phyloP scores from a whole-genome alignment of 208 protist genomes.

The Leishmania arabica region DNA sequence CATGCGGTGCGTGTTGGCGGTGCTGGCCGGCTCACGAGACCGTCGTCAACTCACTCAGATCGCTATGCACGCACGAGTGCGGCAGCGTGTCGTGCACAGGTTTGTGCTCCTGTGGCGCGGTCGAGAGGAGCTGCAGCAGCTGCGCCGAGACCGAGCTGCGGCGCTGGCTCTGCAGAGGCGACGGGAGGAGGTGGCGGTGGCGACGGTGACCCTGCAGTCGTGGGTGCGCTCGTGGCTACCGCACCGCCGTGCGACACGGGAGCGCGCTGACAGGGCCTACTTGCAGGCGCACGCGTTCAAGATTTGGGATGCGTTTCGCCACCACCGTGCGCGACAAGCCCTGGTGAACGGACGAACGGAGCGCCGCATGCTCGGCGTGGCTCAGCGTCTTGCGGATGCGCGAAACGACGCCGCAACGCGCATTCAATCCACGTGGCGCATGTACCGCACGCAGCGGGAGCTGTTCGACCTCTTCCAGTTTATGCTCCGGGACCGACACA shows the following conservation, averaged over 20 bases:
- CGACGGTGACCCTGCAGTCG: constrained; percentile 51
- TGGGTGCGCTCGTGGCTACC: constrained; percentile 44
- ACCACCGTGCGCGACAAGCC: constrained; percentile 21
- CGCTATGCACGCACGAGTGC: constrained; percentile 13
- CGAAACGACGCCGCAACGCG: constrained; percentile 43
- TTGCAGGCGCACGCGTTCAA: constrained; percentile 17
- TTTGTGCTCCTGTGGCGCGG: constrained; percentile 46
- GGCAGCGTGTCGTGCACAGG: constrained; percentile 40
- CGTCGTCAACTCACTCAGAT: constrained; percentile 29
- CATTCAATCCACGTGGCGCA: constrained; percentile 73
- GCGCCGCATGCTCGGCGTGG: constrained; percentile 9
- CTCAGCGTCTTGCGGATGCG: constrained; percentile 9
- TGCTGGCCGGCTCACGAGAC: constrained; percentile 51
- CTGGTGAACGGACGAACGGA: background rate
- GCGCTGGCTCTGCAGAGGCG: constrained; percentile 32
- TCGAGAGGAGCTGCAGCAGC: constrained; percentile 9
- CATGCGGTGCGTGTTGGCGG: constrained; percentile 40
- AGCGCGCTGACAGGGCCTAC: background rate
- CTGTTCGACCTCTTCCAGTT: constrained; percentile 41
- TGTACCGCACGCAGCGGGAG: constrained; percentile 21
- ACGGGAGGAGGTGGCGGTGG: constrained; percentile 59
- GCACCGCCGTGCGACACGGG: constrained; percentile 5
- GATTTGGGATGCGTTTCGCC: constrained; percentile 38
- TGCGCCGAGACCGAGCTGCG: constrained; percentile 31
- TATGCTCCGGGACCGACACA: constrained; percentile 55